Evolutionary conservation across 768 basidiomycete genomes (phyloP).

Genomic region (Cystobasidium onofrii): DNA sequence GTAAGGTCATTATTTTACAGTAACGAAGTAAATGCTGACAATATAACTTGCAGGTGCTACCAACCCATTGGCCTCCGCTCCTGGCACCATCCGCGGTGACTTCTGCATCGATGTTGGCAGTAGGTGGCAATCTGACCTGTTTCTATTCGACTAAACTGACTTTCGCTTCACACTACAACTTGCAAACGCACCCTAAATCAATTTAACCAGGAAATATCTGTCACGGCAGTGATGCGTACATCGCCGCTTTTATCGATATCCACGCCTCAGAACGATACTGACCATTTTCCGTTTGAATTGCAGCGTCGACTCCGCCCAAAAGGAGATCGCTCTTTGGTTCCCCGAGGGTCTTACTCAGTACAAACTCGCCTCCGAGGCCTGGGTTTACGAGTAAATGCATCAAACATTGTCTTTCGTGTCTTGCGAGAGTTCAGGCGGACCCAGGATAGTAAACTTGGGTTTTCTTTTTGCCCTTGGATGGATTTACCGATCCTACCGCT

Average conservation of each 20-base stretch:
- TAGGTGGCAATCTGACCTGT: too few relatives aligned
- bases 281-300: constrained; percentile 46
- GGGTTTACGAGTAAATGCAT: constrained; percentile 66
- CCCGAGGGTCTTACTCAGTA: constrained; percentile 69
- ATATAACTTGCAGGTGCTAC: constrained; percentile 94
- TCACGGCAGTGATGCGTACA: constrained; percentile 30
- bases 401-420: background rate
- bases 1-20: too few relatives aligned
- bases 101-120: constrained; percentile 72
- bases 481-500: too few relatives aligned
- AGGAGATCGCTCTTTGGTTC: constrained; percentile 96
- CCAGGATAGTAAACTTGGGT: too few relatives aligned
- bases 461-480: too few relatives aligned
- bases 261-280: background rate
- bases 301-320: constrained; percentile 53
- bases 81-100: constrained; percentile 54
- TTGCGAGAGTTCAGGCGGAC: too few relatives aligned
- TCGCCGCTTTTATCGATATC: background rate
- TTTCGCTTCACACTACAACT: too few relatives aligned
- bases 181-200: too few relatives aligned
- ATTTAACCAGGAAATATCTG: too few relatives aligned
- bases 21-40: too few relatives aligned
- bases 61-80: constrained; percentile 81
- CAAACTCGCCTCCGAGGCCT: constrained; percentile 56
- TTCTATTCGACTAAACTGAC: too few relatives aligned